A percentile compares a stretch with the other conserved stretches of the same genome.
Conservation (phyloP, 768 basidiomycete genomes). For the Boletus rex-veris region DNA sequence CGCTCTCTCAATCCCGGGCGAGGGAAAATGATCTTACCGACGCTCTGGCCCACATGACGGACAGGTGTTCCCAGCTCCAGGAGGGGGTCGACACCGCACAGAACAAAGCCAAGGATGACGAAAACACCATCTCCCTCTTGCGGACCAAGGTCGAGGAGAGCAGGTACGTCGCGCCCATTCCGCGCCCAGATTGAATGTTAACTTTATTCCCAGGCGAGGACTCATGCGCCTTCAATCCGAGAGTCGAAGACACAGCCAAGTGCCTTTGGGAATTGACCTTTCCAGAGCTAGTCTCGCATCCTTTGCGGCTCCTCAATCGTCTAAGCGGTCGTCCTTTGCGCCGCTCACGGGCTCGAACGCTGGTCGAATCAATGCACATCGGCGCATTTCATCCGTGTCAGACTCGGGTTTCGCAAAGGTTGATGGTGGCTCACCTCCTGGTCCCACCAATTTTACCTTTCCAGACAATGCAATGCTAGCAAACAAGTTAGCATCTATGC, state of each 20-base stretch:
- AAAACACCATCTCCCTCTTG: constrained; percentile 70
- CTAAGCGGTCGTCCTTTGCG: constrained; percentile 72
- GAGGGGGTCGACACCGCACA: constrained; percentile 51
- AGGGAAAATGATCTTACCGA: constrained; percentile 62
- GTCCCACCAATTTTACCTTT: constrained; percentile 35
- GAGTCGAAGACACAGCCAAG: constrained; percentile 58
- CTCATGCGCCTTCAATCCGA: constrained; percentile 85
- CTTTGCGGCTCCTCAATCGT: constrained; percentile 45
- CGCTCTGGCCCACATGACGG: constrained; percentile 59
- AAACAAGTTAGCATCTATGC: constrained; percentile 23
- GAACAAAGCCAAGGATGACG: constrained; percentile 62
- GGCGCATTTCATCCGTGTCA: constrained; percentile 72
- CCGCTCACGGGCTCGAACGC: constrained; percentile 59
- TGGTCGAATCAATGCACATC: constrained; percentile 49
- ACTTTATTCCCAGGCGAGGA: constrained; percentile 53
- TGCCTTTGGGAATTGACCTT: constrained; percentile 51
- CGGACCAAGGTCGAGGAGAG: constrained; percentile 87
- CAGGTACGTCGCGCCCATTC: constrained; percentile 45
- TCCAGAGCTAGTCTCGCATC: constrained; percentile 44
- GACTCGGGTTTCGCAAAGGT: constrained; percentile 46
- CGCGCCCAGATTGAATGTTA: not conserved
- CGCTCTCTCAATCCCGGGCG: constrained; percentile 47
- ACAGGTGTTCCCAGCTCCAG: constrained; percentile 58
- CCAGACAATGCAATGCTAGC: constrained; percentile 28
- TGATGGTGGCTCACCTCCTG: constrained; percentile 34